Conservation (phyloP, 345 rosid species). For the Dimocarpus longan region DNA sequence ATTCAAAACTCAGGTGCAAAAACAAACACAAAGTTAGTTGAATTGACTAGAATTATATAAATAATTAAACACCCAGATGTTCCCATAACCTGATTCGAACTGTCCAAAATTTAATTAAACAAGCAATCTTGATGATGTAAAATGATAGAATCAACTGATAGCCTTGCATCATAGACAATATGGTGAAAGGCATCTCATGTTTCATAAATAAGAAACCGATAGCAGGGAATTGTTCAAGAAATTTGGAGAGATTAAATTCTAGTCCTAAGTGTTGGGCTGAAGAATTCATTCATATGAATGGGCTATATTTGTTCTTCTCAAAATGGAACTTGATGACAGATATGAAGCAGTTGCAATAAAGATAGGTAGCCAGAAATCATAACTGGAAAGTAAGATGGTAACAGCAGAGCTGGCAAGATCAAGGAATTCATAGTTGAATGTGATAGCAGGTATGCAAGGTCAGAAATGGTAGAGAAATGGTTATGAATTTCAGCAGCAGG, state of each 20-base stretch:
- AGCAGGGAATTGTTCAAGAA: background rate
- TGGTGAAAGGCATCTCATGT: background rate
- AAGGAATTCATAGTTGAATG: no score
- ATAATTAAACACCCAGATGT: background rate
- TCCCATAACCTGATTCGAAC: background rate
- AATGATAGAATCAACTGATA: background rate
- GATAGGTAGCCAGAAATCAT: no score
- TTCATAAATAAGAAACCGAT: background rate
- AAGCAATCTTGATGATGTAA: background rate
- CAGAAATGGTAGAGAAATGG: no score
- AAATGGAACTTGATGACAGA: background rate
- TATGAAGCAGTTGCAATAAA: background rate
- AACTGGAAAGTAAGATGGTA: no score
- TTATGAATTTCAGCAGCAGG: background rate
- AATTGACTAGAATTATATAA: background rate
- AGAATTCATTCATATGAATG: no score
- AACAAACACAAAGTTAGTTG: background rate
- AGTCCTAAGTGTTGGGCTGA: no score
- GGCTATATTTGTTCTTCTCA: background rate
- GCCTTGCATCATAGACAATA: background rate
- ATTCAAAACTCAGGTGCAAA: background rate
- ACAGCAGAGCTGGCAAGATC: no score
- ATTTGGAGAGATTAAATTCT: background rate
- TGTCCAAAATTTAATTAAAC: background rate
- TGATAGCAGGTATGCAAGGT: no score